Base-by-base conservation (phyloP, 495 filamentous ascomycete genomes). In the Melanomma pulvis-pyrius region DNA sequence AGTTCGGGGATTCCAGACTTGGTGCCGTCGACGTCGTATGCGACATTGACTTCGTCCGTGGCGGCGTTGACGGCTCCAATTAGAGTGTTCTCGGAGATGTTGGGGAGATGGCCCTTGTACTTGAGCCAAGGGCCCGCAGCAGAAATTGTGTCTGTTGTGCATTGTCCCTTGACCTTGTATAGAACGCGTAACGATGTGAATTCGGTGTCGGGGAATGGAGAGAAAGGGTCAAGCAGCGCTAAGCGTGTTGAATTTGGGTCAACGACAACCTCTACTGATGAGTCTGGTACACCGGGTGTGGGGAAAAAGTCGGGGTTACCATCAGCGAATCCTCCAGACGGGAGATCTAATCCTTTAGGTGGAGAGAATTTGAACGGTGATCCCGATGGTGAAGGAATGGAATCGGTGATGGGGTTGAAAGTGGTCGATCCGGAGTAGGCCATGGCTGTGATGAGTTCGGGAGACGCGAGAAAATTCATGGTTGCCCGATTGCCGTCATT, bases 81-180 rank as follows among this genome's bases (percentile, higher is more conserved):
- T 79, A 98, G 81, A 92, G 97, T 97, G 87, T 98, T 98, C 88
- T 98, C 98, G 74, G 96, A 98, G 84, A 98, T 98, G 86, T 98
- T 98, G 85, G 98, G 94, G 77, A 98, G 85, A 78, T 98, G 94
- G 48, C 94, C 94, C 85, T 94, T 92, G 87, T 98, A 98, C 85
- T 98, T 98, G 79, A 98, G 86, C 94, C 94, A 98, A 48, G 94
- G 94, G 6, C 94, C 94, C 2, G 94, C 94, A 6, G 93, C 94
- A 22, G 93, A 97, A 76, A 98, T 98, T 64, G 94, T 97, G 78
- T 98, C 94, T 34, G 94, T 98, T 36, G 94, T 97, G 85, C 94
- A 98, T 78, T 98, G 96, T 60, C 94, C 94, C 62, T 91, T 89
- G 52, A 98, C 89, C 80, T 97, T 97, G 82, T 94, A 92, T 15